These are phyloP conservation scores for Musa beccarii DNA, from an alignment of 176 grass and related monocot species.

Conservation along the genomic window DNA sequence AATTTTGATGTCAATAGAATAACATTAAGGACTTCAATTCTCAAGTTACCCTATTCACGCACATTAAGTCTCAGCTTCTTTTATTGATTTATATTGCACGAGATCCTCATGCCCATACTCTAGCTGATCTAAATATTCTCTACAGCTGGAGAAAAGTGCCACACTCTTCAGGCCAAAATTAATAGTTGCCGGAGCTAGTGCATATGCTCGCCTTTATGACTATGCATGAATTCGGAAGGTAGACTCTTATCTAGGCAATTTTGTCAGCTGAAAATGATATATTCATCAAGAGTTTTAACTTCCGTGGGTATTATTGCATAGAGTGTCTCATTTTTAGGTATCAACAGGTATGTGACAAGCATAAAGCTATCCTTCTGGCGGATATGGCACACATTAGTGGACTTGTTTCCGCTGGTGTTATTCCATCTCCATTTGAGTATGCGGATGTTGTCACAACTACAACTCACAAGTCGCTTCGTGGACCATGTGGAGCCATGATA, in stretches of 20 bases:
- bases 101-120: neutral
- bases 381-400: slow-evolving; percentile 99
- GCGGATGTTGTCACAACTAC: slow-evolving; percentile 97
- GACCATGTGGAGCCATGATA: slow-evolving; percentile 97
- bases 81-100: neutral
- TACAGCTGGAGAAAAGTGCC: slow-evolving; percentile 86
- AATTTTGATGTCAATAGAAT: neutral
- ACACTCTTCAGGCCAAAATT: slow-evolving; percentile 89
- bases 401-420: slow-evolving; percentile 78
- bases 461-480: slow-evolving; percentile 95
- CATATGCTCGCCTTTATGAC: slow-evolving; percentile 93
- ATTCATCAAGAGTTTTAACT: neutral
- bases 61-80: neutral
- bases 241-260: slow-evolving; percentile 25
- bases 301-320: slow-evolving; percentile 1
- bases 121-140: slow-evolving; percentile 10
- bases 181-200: slow-evolving; percentile 94
- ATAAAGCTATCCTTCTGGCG: slow-evolving; percentile 93
- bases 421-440: slow-evolving; percentile 94
- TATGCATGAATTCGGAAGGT: slow-evolving; percentile 77
- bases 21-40: neutral
- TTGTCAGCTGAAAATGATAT: neutral
- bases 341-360: slow-evolving; percentile 89
- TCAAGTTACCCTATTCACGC: too few relatives aligned
- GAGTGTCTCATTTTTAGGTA: slow-evolving; percentile 17